Evolutionary conservation across 176 grass and related monocot species (phyloP), one percentile per base, ranked within the genome.

Genomic region (Puccinellia tenuiflora): DNA sequence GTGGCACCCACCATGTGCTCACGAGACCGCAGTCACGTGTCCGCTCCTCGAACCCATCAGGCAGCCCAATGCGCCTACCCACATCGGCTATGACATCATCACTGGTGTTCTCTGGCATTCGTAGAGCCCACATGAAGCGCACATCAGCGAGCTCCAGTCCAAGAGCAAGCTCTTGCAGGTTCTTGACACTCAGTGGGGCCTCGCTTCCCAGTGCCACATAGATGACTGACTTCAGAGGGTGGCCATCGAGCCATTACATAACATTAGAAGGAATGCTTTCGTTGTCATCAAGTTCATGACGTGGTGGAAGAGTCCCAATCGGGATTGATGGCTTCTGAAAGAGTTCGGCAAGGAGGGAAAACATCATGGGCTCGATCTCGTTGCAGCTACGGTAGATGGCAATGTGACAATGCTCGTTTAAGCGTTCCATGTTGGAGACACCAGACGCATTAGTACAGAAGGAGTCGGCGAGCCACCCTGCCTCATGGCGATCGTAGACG

Each of bases 141-240:
- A 79, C 73, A 20, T 70, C 68, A 11, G 87, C 76, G 50, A 86
- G 80, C 24, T 94, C 89, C 3, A 94, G 79, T 15, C 89, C 90
- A 0, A 85, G 37, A 8, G 89, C 88, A 3, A 97, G 79, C 54
- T 94, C 94, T 1, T 88, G 82, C n/a, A 83, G 16, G n/a, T 55
- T 62, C 35, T 85, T 52, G 5, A 20, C 52, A 3, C 81, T 92
- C 37, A 92, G 39, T 6, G 76, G 64, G 0, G 79, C 83, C 70
- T 94, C 94, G 17, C 87, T 92, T 5, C 94, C 94, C 0, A 94
- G 73, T 3, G 94, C 87, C 16, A 94, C 63, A 22, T 90, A 92
- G 35, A 97, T 30, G 12, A 92, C 94, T 0, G 87, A 90, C 43
- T 83, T 59, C 0, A 83, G 22, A 0, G 76, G 13, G 57, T 90